These are phyloP conservation scores for Tetrapyrgos nigripes DNA, from an alignment of 1,284 basidiomycete genomes.

Conservation along the genomic window DNA sequence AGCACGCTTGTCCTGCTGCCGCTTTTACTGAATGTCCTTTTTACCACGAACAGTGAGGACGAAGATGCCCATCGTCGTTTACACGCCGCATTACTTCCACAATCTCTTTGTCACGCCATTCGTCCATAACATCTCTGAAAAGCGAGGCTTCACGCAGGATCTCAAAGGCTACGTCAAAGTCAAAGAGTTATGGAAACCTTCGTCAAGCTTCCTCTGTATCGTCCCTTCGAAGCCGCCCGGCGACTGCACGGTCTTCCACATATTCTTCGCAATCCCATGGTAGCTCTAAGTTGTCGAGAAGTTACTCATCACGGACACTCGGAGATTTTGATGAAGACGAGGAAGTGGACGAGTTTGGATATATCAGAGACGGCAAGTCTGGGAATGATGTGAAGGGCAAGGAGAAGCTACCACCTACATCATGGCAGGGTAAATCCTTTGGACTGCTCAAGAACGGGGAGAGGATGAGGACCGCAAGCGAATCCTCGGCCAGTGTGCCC, in stretches of 20 bases:
- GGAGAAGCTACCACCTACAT: not conserved
- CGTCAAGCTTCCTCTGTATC: slow-evolving; percentile 8
- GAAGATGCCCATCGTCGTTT: slow-evolving; percentile 78
- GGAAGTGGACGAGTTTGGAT: slow-evolving; percentile 6
- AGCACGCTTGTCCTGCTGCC: not conserved
- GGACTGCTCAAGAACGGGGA: no score
- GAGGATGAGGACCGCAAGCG: not conserved
- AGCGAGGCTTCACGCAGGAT: not conserved
- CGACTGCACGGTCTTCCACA: slow-evolving; percentile 5
- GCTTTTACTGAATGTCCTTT: not conserved
- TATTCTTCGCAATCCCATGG: not conserved
- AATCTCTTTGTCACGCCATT: slow-evolving; percentile 50
- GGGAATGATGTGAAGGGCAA: not conserved
- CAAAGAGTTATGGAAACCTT: slow-evolving; percentile 12
- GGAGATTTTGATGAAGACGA: slow-evolving; percentile 6
- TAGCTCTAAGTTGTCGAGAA: slow-evolving; percentile 2
- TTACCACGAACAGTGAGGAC: slow-evolving; percentile 70
- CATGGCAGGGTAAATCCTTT: not conserved
- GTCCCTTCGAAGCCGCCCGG: slow-evolving; percentile 1
- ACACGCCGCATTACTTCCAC: slow-evolving; percentile 67
- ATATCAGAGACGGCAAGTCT: not conserved
- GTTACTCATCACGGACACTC: slow-evolving; percentile 6
- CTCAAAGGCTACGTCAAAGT: slow-evolving; percentile 7
- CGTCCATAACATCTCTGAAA: slow-evolving; percentile 35
- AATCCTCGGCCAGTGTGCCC: not conserved